phyloP scores from a whole-genome alignment of 2,329 filamentous ascomycete species.

The Pseudogymnoascus sp. region DNA sequence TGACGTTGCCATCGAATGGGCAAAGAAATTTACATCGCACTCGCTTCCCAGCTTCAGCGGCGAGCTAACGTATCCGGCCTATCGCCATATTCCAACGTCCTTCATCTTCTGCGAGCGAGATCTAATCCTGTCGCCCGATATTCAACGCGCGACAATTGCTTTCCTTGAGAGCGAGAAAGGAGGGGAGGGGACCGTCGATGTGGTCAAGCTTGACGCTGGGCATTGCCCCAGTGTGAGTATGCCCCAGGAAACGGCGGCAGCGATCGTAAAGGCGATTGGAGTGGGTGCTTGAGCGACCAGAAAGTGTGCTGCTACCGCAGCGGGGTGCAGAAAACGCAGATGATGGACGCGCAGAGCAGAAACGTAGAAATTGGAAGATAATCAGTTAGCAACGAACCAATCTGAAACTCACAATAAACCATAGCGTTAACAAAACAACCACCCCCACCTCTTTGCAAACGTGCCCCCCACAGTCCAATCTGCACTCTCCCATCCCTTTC shows the following conservation, averaged over 20 bases:
- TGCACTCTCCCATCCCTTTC: not conserved
- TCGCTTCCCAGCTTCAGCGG: not conserved
- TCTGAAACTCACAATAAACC: not conserved
- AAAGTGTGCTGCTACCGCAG: no score
- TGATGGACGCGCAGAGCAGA: not conserved
- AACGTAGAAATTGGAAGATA: not conserved
- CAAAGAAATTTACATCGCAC: not conserved
- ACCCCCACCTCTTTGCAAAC: conserved; percentile 5
- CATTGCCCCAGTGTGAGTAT: not conserved
- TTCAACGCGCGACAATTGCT: not conserved
- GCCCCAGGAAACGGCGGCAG: not conserved
- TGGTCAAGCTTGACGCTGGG: not conserved
- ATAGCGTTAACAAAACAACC: conserved; percentile 4
- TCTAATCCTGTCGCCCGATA: not conserved
- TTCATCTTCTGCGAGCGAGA: not conserved
- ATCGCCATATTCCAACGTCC: not conserved
- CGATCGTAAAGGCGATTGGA: not conserved
- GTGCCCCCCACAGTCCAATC: not conserved
- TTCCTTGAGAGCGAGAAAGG: not conserved
- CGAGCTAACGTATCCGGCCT: not conserved
- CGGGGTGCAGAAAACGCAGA: not conserved
- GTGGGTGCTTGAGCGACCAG: not conserved
- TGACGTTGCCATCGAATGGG: not conserved
- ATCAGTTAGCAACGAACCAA: not conserved
- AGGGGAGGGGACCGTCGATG: not conserved